Evolutionary conservation across 1,284 basidiomycete species (phyloP), one percentile per base, ranked within the genome.

Genomic region (Jaminaea rosea): DNA sequence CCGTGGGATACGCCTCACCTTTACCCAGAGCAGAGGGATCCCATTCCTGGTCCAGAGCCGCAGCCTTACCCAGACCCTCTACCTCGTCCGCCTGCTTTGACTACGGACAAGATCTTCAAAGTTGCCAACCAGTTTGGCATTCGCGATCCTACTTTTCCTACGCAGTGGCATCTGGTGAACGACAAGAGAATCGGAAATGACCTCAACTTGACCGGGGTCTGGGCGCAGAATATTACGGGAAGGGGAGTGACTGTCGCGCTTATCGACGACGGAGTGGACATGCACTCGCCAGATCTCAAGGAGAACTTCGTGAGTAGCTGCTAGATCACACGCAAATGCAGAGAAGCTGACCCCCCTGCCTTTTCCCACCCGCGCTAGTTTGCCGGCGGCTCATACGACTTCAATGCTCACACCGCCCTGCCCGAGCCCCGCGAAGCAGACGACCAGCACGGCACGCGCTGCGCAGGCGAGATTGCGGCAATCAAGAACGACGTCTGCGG

Each of bases 381-480:
- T 70, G 83, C 86, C 8, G 84, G 83, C 37, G 85, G 92, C 52
- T 97, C 92, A 0, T 90, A 91, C 74, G 93, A 99, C 76, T 99
- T 91, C 75, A 98, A 98, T 74, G 88, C 94, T 69, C 90, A 98
- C 72, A 83, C 83, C 29, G 79, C 83, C 8, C 78, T 96, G 9
- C 94, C 94, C 3, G 85, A 85, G 37, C 94, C 94, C 0, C 82
- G 85, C 47, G 82, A 94, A 44, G 80, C 80, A 23, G 92, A 98
- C 63, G 94, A 99, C 69, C 88, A 89, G 73, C 94, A 99, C 72
- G 94, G 94, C 15, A 99, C 94, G 0, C 85, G 94, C 2, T 99
- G 94, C 73, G 93, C 93, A 1, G 94, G 94, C 27, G 94, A 99
- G 76, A 85, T 99, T 50, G 91, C 88, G n/a, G 94, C 94, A 1